Evolutionary conservation across 108 stramenopile species (phyloP).

Genomic region (Cyclotella kingstonii): DNA sequence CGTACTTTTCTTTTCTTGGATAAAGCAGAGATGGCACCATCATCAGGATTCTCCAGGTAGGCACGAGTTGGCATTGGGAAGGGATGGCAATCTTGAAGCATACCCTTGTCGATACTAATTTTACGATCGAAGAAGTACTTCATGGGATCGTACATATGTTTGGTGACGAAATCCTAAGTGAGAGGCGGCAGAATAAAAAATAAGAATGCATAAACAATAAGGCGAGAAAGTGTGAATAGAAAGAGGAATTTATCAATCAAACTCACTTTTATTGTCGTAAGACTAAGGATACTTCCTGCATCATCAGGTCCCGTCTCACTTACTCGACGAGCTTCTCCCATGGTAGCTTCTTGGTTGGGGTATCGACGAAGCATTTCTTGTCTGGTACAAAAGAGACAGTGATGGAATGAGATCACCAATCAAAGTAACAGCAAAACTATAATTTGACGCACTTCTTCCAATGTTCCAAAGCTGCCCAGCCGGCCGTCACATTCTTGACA

Average conservation of each 20-base stretch:
- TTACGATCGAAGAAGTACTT: constrained; percentile 52
- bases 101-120: constrained; percentile 33
- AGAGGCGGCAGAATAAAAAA: neutral
- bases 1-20: constrained; percentile 21
- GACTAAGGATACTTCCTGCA: constrained; percentile 27
- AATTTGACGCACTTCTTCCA: constrained; percentile 32
- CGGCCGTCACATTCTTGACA: constrained; percentile 37
- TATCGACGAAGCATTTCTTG: constrained; percentile 38
- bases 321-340: constrained; percentile 31
- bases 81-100: constrained; percentile 39
- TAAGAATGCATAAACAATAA: neutral
- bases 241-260: neutral
- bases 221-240: neutral
- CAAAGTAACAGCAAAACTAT: neutral
- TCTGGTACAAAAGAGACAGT: neutral
- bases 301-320: constrained; percentile 40
- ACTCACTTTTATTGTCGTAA: constrained; percentile 32
- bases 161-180: constrained; percentile 31
- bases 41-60: constrained; percentile 20
- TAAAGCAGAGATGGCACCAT: constrained; percentile 13
- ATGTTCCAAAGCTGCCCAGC: constrained; percentile 34
- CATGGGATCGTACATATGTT: constrained; percentile 44
- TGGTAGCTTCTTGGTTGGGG: constrained; percentile 36
- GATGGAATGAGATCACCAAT: neutral
- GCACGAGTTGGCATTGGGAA: constrained; percentile 45